phyloP scores from a whole-genome alignment of 176 grass and related monocot genomes.

The Zizania latifolia region DNA sequence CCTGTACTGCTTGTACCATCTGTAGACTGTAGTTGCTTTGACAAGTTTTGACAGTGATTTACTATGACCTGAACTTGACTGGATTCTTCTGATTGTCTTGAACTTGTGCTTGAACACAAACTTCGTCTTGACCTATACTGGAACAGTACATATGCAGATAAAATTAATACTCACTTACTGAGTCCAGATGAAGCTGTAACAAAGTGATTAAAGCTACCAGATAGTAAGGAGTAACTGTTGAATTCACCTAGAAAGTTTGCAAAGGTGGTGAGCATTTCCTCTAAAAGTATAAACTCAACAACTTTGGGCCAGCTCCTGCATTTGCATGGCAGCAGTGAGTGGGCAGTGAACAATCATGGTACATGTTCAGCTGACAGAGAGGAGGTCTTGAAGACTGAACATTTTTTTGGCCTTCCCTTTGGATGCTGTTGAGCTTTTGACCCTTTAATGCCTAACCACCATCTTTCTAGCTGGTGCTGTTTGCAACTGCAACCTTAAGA shows the following conservation, averaged over 20 bases:
- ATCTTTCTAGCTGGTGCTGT: slow-evolving; percentile 1
- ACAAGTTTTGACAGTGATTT: slow-evolving; percentile 12
- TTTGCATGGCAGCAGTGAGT: slow-evolving; percentile 19
- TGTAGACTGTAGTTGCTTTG: slow-evolving; percentile 5
- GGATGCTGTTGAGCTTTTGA: slow-evolving; percentile 39
- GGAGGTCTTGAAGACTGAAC: not conserved
- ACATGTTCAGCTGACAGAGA: not conserved
- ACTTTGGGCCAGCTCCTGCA: slow-evolving; percentile 21
- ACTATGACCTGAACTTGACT: not conserved
- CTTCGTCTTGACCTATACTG: not conserved
- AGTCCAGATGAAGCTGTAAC: not conserved
- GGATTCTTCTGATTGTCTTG: not conserved
- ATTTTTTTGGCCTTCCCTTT: not conserved
- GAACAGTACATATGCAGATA: not conserved
- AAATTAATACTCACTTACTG: not conserved
- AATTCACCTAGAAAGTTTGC: slow-evolving; percentile 31
- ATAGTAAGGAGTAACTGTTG: not conserved
- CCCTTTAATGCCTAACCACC: slow-evolving; percentile 40
- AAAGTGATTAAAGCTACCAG: not conserved
- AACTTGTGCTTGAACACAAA: slow-evolving; percentile 5
- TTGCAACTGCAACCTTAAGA: not conserved
- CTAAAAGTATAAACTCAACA: slow-evolving; percentile 32
- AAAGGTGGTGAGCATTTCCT: slow-evolving; percentile 34
- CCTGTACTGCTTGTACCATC: slow-evolving; percentile 7
- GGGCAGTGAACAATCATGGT: slow-evolving; percentile 32